Evolutionary conservation across 75 land plant species (phyloP), one percentile per base, ranked within the genome.

Genomic region (Sequoiadendron giganteum): DNA sequence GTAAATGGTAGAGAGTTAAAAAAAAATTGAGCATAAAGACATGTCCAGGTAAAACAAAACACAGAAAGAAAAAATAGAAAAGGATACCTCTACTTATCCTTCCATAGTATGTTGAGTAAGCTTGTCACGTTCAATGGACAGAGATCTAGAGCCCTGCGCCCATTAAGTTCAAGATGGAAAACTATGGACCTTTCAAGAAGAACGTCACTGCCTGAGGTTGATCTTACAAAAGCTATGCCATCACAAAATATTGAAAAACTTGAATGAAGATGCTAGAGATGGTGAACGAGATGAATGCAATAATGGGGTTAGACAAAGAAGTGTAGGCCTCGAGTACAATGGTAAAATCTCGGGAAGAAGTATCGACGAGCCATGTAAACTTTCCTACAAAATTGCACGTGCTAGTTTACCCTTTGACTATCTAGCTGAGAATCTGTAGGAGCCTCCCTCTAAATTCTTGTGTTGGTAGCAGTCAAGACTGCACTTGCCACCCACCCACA

Each of bases 71-170:
- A 2, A 80, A 56, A 28, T 18, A 78, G 40, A 15, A 78, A 14
- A 14, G 85, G 30, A 18, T 89, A 94, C 95, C 94, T 93, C 95
- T 34, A 90, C 94, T 90, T 93, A 91, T 34, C 92, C 92, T 86
- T 92, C 94, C 73, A 94, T 88, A 40, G 89, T 92, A 87, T 87
- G 86, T 25, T 49, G 90, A 6, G 87, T 73, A 19, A 82, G 80
- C 48, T 86, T 83, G 88, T 87, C 89, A 3, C 72, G 79, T 75
- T 92, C 89, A 47, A 80, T 49, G 10, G 85, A 78, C 70, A 86
- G 70, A 80, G 68, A 30, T 25, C 55, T 83, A 88, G 84, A 43
- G 76, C 39, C 14, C 85, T 45, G 19, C 88, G 42, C 14, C 86
- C 82, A 55, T 86, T 87, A 83, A 68, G 87, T 85, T 93, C 93